Base-by-base conservation (phyloP, 805 yeast genomes). In the Ogataea henricii region DNA sequence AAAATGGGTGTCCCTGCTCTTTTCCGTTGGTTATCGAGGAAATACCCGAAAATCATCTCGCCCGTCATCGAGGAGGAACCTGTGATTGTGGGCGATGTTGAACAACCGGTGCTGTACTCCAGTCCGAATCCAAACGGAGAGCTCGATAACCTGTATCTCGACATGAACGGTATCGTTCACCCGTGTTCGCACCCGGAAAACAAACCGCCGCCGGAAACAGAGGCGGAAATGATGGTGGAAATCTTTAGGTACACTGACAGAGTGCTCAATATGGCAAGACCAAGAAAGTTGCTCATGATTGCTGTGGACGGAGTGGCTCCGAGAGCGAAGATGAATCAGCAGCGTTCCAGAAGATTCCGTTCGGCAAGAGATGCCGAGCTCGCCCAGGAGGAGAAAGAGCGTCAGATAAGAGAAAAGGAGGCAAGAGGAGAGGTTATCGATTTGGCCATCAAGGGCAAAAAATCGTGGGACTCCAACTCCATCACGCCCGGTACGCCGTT, bases 241-340 rank as follows among this genome's bases (percentile, higher is more conserved):
- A 85, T 94, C 22, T 94, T 94, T 70, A 83, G 82, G 57, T 94
- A 94, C 64, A 94, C 99, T 0, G 95, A 94, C 55, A 76, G 96
- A 40, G 97, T 94, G 6, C 70, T 94, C 39, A 81, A 82, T 69
- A 87, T 94, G 90, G 98, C 97, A 0, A 77, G 97, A 60, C 99
- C 99, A 1, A 74, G 98, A 48, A 91, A 94, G 64, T 82, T 94
- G 30, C 74, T 94, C 47, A 81, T 89, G 83, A 90, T 94, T 66
- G 98, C 99, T 2, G 96, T 94, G 27, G 99, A 94, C 72, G 99
- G 99, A 47, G 99, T 94, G 27, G 99, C 99, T 1, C 99, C 99
- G 18, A 77, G 98, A 62, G 98, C 97, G 22, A 91, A 91, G 66
- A 91, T 91, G 97, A 91, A 92, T 66, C 98, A 91, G 69, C 98